These are phyloP conservation scores for Blastocystis sp. DNA, from an alignment of 352 stramenopile genomes.

Conservation along the genomic window DNA sequence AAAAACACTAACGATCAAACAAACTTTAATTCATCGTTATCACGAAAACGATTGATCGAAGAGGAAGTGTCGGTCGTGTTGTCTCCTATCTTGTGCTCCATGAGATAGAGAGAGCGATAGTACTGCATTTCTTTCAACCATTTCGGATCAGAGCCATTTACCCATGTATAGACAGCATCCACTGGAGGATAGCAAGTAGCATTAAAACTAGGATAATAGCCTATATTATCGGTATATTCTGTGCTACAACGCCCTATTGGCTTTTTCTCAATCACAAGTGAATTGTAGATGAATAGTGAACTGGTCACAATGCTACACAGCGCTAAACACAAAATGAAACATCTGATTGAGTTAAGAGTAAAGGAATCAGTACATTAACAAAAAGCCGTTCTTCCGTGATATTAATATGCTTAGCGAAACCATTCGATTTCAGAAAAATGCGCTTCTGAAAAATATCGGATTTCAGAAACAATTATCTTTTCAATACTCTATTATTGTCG, in stretches of 20 bases:
- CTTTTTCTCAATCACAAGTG: background rate
- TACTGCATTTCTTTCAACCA: constrained; percentile 78
- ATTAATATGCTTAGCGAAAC: background rate
- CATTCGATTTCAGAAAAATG: too few species aligned
- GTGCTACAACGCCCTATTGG: background rate
- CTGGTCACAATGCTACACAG: background rate
- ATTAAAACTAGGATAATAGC: background rate
- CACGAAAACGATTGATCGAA: constrained; percentile 83
- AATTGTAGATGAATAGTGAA: background rate
- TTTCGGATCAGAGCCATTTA: constrained; percentile 85
- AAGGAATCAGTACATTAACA: background rate
- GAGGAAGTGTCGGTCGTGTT: constrained; percentile 65
- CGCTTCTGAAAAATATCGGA: too few species aligned
- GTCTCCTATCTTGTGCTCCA: background rate
- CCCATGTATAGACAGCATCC: constrained; percentile 91
- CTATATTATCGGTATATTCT: constrained; percentile 34
- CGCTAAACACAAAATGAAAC: background rate
- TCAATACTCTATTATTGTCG: too few species aligned
- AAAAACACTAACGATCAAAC: background rate
- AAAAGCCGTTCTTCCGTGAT: background rate
- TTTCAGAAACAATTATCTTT: too few species aligned
- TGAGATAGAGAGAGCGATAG: constrained; percentile 64
- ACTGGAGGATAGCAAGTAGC: constrained; percentile 67
- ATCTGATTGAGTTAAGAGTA: background rate
- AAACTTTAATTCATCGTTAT: constrained; percentile 85